Conservation (phyloP, 1,284 basidiomycete genomes). For the Ceratobasidium sp. region DNA sequence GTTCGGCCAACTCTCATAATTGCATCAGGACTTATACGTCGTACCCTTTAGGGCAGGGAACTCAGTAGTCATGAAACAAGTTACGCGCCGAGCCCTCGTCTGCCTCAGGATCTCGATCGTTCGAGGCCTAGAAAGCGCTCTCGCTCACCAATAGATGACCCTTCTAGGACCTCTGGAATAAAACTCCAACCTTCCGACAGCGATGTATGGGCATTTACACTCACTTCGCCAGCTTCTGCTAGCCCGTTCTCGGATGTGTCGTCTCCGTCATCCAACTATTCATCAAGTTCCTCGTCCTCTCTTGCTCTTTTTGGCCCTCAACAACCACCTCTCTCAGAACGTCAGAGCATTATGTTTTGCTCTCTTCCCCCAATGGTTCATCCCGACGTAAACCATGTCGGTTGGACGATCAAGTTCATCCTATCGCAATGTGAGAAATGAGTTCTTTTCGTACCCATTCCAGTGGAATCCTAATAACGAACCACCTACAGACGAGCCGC, state of each 20-base stretch:
- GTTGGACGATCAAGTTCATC: slow-evolving; percentile 11
- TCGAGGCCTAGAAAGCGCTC: too few relatives aligned
- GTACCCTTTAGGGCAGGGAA: too few relatives aligned
- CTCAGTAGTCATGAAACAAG: too few relatives aligned
- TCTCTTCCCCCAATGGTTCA: neutral
- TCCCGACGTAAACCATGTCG: neutral
- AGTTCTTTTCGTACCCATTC: neutral
- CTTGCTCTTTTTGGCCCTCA: neutral
- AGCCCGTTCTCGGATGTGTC: neutral
- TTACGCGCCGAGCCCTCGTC: too few relatives aligned
- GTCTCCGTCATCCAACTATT: neutral
- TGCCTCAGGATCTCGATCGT: too few relatives aligned
- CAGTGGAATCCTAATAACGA: neutral
- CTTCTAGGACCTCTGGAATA: neutral
- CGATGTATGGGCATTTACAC: neutral
- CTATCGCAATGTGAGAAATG: slow-evolving; percentile 20
- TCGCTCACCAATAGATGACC: too few relatives aligned
- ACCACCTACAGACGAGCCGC: neutral
- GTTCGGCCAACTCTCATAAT: too few relatives aligned
- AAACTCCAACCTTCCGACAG: neutral
- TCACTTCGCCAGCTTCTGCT: neutral
- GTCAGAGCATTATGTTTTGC: neutral
- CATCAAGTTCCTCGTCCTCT: neutral
- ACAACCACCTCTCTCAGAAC: neutral
- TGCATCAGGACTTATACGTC: too few relatives aligned